phyloP scores from a whole-genome alignment of 331 rosid species.

The Acacia concinna region DNA sequence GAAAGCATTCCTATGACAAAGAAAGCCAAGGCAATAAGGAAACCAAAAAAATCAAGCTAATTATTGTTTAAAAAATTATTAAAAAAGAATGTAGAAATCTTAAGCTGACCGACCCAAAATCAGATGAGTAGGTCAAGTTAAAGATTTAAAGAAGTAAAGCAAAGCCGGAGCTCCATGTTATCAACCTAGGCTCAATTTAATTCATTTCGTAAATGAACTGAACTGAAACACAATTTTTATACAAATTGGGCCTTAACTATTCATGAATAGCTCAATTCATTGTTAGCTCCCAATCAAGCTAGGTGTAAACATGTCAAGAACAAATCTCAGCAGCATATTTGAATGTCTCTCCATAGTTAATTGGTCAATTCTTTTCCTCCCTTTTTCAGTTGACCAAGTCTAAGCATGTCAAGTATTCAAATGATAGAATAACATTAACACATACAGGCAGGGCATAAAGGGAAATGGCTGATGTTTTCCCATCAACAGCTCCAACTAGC shows the following conservation, averaged over 20 bases:
- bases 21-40: constrained; percentile 2
- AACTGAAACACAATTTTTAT: not conserved
- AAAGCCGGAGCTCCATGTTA: not conserved
- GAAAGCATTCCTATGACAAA: constrained; percentile 1
- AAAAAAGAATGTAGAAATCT: not conserved
- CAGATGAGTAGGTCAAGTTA: not conserved
- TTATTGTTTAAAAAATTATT: not conserved
- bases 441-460: constrained; percentile 88
- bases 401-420: not conserved
- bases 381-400: not conserved
- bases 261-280: not conserved
- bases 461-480: constrained; percentile 66
- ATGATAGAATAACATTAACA: constrained; percentile 20
- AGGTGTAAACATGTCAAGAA: not conserved
- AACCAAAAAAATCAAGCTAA: constrained; percentile 1
- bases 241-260: not conserved
- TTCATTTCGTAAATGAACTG: not conserved
- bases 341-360: not conserved
- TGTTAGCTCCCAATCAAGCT: not conserved
- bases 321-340: not conserved
- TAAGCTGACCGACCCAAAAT: too few relatives aligned
- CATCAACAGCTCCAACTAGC: constrained; percentile 58
- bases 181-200: not conserved
- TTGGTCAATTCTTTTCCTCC: not conserved
- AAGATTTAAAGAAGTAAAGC: not conserved